phyloP scores from a whole-genome alignment of 176 grass and related monocot genomes.

The Coix lacrymajobi region DNA sequence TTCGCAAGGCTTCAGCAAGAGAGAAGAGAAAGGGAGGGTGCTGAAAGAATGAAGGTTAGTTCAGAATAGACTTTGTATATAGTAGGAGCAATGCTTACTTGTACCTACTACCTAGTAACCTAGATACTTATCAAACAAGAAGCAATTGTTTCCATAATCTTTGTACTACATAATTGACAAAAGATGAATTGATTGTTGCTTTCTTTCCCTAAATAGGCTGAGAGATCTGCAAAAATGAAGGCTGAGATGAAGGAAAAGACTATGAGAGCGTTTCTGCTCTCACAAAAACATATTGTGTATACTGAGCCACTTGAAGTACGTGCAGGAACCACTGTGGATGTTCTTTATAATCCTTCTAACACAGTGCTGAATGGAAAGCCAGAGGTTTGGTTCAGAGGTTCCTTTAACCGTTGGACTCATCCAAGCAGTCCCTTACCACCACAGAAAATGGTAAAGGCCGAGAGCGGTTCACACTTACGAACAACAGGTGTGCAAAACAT shows the following conservation, averaged over 20 bases:
- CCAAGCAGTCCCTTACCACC: constrained; percentile 66
- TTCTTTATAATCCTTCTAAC: constrained; percentile 90
- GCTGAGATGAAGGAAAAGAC: constrained; percentile 77
- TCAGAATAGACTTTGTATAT: constrained; percentile 6
- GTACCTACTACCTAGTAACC: background rate
- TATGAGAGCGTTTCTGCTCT: constrained; percentile 77
- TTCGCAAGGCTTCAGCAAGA: constrained; percentile 67
- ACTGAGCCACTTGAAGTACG: constrained; percentile 84
- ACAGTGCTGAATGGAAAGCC: constrained; percentile 81
- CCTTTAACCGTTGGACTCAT: constrained; percentile 93
- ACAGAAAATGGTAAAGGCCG: constrained; percentile 68
- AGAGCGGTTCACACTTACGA: constrained; percentile 67
- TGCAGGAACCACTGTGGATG: constrained; percentile 62
- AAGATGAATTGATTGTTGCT: background rate
- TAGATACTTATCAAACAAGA: background rate
- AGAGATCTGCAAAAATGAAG: constrained; percentile 64
- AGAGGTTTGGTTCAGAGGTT: constrained; percentile 87
- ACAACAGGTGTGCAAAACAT: constrained; percentile 43
- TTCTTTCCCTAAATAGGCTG: constrained; percentile 45
- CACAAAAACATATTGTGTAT: constrained; percentile 94
- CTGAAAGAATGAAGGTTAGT: constrained; percentile 57
- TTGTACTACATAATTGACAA: background rate
- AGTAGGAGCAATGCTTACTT: background rate
- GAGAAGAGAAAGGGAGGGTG: constrained; percentile 62
- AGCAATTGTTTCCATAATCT: background rate